These are phyloP conservation scores for Backusella sp. DNA, from an alignment of 192 early-diverging fungal species.

Conservation along the genomic window DNA sequence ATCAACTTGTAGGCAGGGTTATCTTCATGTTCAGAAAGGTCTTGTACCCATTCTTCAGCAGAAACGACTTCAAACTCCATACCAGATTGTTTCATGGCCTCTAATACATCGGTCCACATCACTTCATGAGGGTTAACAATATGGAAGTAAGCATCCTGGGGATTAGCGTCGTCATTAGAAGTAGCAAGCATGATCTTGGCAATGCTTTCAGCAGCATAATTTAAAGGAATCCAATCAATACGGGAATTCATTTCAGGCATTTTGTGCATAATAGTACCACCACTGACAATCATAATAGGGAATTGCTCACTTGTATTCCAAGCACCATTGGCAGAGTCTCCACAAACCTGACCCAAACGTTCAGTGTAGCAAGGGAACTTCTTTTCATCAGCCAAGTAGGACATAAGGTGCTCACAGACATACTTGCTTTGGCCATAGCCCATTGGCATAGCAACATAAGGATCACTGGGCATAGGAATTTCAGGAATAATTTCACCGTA, in stretches of 20 bases:
- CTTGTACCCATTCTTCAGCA: conserved; percentile 19
- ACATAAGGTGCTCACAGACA: conserved; percentile 27
- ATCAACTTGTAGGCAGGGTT: conserved; percentile 27
- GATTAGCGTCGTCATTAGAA: background rate
- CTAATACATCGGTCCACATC: conserved; percentile 19
- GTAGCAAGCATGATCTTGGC: conserved; percentile 18
- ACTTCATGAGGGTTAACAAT: conserved; percentile 26
- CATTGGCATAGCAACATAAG: conserved; percentile 23
- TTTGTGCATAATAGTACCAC: conserved; percentile 25
- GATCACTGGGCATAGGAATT: conserved; percentile 16
- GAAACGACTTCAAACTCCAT: conserved; percentile 19
- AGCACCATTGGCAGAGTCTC: background rate
- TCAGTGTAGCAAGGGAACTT: conserved; percentile 18
- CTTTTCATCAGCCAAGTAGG: conserved; percentile 18
- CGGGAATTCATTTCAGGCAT: conserved; percentile 18
- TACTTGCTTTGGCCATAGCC: conserved; percentile 34
- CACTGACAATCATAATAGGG: conserved; percentile 21
- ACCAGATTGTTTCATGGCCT: conserved; percentile 7
- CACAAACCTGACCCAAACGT: conserved; percentile 31
- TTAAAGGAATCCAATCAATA: conserved; percentile 36
- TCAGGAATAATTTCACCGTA: conserved; percentile 13
- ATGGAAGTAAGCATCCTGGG: conserved; percentile 4
- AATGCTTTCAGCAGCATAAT: conserved; percentile 22
- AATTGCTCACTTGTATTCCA: conserved; percentile 32
- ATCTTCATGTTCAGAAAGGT: conserved; percentile 8